A percentile compares a stretch with the other conserved stretches of the same genome.
phyloP scores from a whole-genome alignment of 1,139 yeast species.

The Taphrina pruni region DNA sequence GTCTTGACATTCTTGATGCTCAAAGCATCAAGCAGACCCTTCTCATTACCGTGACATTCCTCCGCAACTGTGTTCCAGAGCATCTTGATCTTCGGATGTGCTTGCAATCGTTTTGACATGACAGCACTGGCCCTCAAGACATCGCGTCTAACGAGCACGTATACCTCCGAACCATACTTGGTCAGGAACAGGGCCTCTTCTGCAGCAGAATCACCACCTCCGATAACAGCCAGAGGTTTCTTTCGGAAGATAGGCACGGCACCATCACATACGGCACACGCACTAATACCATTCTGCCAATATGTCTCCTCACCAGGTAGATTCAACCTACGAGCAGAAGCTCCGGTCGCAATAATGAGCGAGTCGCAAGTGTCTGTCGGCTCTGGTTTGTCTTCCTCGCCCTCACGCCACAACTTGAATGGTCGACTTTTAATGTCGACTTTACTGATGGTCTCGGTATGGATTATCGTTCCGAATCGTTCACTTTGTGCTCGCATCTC shows the following conservation, averaged over 20 bases:
- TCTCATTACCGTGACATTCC: constrained; percentile 75
- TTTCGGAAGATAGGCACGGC: constrained; percentile 98
- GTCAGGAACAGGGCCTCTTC: constrained; percentile 97
- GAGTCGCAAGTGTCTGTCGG: constrained; percentile 94
- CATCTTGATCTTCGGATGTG: constrained; percentile 87
- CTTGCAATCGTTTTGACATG: constrained; percentile 89
- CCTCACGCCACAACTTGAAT: constrained; percentile 96
- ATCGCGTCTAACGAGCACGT: constrained; percentile 90
- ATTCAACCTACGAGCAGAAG: constrained; percentile 91
- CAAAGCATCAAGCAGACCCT: constrained; percentile 60
- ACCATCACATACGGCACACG: constrained; percentile 99
- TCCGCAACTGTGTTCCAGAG: constrained; percentile 82
- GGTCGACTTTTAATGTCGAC: constrained; percentile 86
- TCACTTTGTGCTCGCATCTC: constrained; percentile 86
- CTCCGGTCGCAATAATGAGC: constrained; percentile 93
- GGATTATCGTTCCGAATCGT: constrained; percentile 87
- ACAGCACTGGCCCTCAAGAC: constrained; percentile 90
- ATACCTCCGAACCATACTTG: constrained; percentile 95
- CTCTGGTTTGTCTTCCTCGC: constrained; percentile 56
- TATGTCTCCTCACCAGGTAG: constrained; percentile 95
- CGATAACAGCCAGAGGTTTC: constrained; percentile 94
- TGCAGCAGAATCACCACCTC: constrained; percentile 99
- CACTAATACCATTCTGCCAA: constrained; percentile 99
- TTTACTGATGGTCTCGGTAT: constrained; percentile 92
- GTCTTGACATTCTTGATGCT: constrained; percentile 73